A percentile compares a stretch with the other conserved stretches of the same genome.
These are phyloP conservation scores for Diatrype stigma DNA, from an alignment of 2,329 filamentous ascomycete genomes.

Conservation along the genomic window DNA sequence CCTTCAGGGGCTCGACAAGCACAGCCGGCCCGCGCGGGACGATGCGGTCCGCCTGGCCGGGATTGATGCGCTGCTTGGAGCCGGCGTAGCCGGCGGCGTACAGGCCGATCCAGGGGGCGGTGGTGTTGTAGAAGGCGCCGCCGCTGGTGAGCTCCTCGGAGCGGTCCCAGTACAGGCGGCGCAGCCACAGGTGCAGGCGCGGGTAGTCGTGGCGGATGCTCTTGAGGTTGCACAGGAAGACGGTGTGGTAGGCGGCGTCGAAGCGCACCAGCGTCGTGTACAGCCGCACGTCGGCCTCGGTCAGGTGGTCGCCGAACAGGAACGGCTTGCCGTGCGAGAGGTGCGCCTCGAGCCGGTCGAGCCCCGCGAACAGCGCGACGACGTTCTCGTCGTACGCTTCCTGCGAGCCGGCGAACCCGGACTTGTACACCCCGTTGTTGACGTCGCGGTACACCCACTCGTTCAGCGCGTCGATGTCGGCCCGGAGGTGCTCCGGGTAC, in stretches of 20 bases:
- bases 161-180: conserved; percentile 66
- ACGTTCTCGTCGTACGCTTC: conserved; percentile 62
- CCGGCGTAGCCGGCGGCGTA: conserved; percentile 29
- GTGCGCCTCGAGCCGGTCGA: conserved; percentile 58
- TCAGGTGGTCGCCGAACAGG: conserved; percentile 57
- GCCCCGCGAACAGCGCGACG: conserved; percentile 54
- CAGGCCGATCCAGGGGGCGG: conserved; percentile 46
- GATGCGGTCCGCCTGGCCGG: conserved; percentile 24
- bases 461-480: conserved; percentile 61
- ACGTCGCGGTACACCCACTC: conserved; percentile 59
- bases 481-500: conserved; percentile 48
- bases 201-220: conserved; percentile 64
- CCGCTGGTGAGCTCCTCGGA: conserved; percentile 26
- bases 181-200: conserved; percentile 63
- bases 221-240: conserved; percentile 61
- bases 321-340: conserved; percentile 39
- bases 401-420: conserved; percentile 64
- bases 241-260: conserved; percentile 63
- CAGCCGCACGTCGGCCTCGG: conserved; percentile 65
- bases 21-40: conserved; percentile 25
- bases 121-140: conserved; percentile 64
- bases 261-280: conserved; percentile 65
- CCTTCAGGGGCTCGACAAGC: conserved; percentile 20
- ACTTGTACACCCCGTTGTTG: conserved; percentile 49
- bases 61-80: conserved; percentile 20